A percentile compares a stretch with the other conserved stretches of the same genome.
Conservation (phyloP, 768 basidiomycete genomes). For the Artomyces pyxidatus region DNA sequence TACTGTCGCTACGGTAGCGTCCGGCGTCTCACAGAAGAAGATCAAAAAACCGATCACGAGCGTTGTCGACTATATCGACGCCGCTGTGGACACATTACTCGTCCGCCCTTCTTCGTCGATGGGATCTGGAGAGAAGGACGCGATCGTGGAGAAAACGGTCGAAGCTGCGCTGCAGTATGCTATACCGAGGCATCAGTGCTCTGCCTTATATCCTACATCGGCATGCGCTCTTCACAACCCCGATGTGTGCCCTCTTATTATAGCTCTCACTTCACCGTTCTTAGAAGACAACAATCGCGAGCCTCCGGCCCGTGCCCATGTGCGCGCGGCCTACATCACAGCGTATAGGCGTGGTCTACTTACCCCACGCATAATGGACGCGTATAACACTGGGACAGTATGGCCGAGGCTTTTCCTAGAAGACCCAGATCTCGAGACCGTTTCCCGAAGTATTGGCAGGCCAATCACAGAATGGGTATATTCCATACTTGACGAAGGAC, state of each 20-base stretch:
- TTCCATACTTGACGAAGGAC: conserved; percentile 56
- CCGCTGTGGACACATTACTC: conserved; percentile 53
- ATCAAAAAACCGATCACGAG: conserved; percentile 53
- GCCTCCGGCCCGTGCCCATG: conserved; percentile 7
- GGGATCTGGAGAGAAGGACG: conserved; percentile 55
- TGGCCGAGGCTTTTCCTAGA: conserved; percentile 76
- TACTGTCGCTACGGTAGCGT: conserved; percentile 40
- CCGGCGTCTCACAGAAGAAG: conserved; percentile 26
- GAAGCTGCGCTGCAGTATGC: conserved; percentile 74
- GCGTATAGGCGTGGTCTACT: conserved; percentile 58
- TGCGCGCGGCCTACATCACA: conserved; percentile 46
- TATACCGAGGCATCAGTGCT: conserved; percentile 48
- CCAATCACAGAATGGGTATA: conserved; percentile 61
- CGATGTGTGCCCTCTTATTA: conserved; percentile 47
- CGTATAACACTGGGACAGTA: conserved; percentile 51
- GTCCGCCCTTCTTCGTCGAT: conserved; percentile 38
- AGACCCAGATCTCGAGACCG: conserved; percentile 65
- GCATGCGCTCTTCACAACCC: conserved; percentile 57
- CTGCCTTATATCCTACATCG: conserved; percentile 44
- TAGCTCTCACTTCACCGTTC: conserved; percentile 39
- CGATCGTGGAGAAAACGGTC: conserved; percentile 59
- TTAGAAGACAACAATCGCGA: conserved; percentile 10
- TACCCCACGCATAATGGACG: conserved; percentile 49
- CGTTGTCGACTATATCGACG: conserved; percentile 73
- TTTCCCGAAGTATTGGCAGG: conserved; percentile 52